These are phyloP conservation scores for Rhizoclosmatium sp. DNA, from an alignment of 192 early-diverging fungal genomes.

Conservation along the genomic window DNA sequence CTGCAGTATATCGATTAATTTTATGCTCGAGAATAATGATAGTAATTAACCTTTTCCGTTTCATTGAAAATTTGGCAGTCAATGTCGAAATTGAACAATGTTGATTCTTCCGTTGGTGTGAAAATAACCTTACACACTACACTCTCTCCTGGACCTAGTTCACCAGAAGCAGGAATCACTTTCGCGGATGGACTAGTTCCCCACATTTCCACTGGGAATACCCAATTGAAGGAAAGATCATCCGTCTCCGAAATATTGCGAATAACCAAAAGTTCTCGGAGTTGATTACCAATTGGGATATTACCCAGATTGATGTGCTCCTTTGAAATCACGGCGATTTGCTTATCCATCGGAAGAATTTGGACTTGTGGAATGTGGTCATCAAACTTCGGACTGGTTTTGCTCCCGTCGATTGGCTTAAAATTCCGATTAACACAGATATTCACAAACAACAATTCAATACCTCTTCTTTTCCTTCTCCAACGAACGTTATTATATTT, in stretches of 20 bases:
- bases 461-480: conserved; percentile 46
- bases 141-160: conserved; percentile 46
- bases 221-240: conserved; percentile 57
- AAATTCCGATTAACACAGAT: neutral
- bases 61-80: conserved; percentile 59
- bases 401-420: conserved; percentile 24
- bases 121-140: conserved; percentile 57
- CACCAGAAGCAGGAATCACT: conserved; percentile 45
- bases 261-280: conserved; percentile 54
- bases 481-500: conserved; percentile 55
- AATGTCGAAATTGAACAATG: conserved; percentile 51
- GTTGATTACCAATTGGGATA: conserved; percentile 49
- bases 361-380: conserved; percentile 54
- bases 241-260: conserved; percentile 41
- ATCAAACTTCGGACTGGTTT: conserved; percentile 21
- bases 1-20: conserved; percentile 1
- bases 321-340: conserved; percentile 47
- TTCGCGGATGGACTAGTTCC: conserved; percentile 25
- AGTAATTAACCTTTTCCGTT: conserved; percentile 47
- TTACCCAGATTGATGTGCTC: conserved; percentile 63
- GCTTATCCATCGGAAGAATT: conserved; percentile 43
- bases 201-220: conserved; percentile 32
- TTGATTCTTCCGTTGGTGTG: conserved; percentile 33
- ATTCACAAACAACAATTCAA: neutral
- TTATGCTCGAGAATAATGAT: too few relatives aligned